Percentiles rank a stretch among this genome's conserved stretches.
phyloP scores from a whole-genome alignment of 2,329 filamentous ascomycete species.

The Verticillium dahliae region DNA sequence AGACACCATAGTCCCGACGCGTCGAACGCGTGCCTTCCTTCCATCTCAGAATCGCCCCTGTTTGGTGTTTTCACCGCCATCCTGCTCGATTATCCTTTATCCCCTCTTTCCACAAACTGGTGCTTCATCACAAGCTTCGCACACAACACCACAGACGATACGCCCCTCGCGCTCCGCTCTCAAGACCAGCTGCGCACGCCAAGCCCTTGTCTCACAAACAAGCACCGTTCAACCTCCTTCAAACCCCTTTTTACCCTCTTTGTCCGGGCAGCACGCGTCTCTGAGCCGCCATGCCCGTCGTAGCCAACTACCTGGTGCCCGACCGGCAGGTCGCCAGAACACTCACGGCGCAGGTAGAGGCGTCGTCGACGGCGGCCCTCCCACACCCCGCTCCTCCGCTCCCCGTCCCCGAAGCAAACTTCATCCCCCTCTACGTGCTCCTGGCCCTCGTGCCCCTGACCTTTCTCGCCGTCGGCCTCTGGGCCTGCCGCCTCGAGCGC shows the following conservation, averaged over 20 bases:
- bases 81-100: neutral
- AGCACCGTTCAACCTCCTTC: neutral
- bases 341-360: neutral
- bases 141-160: no score
- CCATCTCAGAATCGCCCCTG: neutral
- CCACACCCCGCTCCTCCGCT: neutral
- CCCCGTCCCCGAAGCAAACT: neutral
- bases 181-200: no score
- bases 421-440: conserved; percentile 6
- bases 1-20: neutral
- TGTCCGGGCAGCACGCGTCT: neutral
- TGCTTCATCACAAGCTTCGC: no score
- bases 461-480: conserved; percentile 2
- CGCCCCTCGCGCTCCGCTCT: no score
- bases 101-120: no score
- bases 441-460: conserved; percentile 7
- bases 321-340: neutral
- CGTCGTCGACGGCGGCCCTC: neutral
- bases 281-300: neutral
- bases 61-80: neutral
- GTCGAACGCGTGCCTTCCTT: neutral
- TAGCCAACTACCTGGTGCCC: neutral
- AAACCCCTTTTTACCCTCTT: neutral
- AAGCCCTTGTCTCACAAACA: neutral
- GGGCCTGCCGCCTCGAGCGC: conserved; percentile 2